A percentile compares a stretch with the other conserved stretches of the same genome.
Conservation (phyloP, 208 protist genomes). For the Trypanosoma scelopori region DNA sequence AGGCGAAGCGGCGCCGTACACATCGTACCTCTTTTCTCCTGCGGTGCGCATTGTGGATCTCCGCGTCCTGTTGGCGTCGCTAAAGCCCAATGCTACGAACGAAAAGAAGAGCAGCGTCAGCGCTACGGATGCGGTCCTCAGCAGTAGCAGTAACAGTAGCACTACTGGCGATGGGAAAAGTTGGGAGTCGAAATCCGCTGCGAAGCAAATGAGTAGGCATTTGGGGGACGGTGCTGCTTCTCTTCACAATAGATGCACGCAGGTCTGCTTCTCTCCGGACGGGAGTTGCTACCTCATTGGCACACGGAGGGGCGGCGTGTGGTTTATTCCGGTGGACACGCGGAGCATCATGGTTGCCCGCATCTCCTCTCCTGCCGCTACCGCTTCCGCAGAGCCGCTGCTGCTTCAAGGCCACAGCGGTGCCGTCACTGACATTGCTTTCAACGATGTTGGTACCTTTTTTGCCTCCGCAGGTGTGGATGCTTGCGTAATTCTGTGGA, state of each 20-base stretch:
- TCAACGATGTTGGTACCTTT: slow-evolving; percentile 53
- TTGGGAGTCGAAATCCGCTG: too few relatives aligned
- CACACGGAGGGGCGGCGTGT: slow-evolving; percentile 43
- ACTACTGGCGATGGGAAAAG: too few relatives aligned
- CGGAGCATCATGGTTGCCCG: neutral
- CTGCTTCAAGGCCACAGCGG: slow-evolving; percentile 45
- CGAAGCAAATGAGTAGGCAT: neutral
- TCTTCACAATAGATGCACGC: slow-evolving; percentile 28
- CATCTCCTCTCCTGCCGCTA: neutral
- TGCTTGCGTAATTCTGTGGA: slow-evolving; percentile 58
- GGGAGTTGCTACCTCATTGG: slow-evolving; percentile 54
- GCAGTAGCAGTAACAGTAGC: neutral
- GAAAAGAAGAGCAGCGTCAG: too few relatives aligned
- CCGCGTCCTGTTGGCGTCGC: slow-evolving; percentile 6
- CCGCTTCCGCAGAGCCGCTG: neutral
- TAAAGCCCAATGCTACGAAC: neutral
- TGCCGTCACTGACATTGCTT: slow-evolving; percentile 43
- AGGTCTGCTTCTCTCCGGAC: slow-evolving; percentile 42
- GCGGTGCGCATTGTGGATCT: slow-evolving; percentile 41
- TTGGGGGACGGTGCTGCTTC: neutral
- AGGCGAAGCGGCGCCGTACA: slow-evolving; percentile 26
- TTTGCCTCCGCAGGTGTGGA: slow-evolving; percentile 50
- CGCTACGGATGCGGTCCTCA: neutral
- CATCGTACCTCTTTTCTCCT: slow-evolving; percentile 59
- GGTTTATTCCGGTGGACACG: slow-evolving; percentile 34